These are phyloP conservation scores for Clavariopsis aquatica DNA, from an alignment of 495 filamentous ascomycete species.

Conservation along the genomic window DNA sequence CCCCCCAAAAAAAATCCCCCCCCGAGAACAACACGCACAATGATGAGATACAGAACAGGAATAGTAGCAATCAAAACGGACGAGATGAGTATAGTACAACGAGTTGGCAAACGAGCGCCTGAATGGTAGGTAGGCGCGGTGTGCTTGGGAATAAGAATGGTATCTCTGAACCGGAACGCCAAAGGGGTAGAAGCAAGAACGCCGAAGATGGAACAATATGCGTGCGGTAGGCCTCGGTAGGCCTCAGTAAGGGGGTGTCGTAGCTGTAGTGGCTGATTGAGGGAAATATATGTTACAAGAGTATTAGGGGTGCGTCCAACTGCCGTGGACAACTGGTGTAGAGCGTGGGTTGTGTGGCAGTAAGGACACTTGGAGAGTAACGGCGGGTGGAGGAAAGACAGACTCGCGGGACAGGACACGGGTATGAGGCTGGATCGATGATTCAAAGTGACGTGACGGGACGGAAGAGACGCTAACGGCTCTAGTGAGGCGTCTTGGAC, in stretches of 20 bases:
- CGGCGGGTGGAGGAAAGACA: not conserved
- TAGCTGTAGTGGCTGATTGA: constrained; percentile 27
- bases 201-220: not conserved
- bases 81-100: constrained; percentile 31
- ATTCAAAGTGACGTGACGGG: constrained; percentile 18
- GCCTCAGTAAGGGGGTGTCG: constrained; percentile 16
- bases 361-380: too few relatives aligned
- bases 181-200: not conserved
- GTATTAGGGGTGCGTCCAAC: not conserved
- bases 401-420: not conserved
- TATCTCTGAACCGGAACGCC: constrained; percentile 26
- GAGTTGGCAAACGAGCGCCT: constrained; percentile 29
- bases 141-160: constrained; percentile 4
- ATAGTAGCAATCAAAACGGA: not conserved
- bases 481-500: constrained; percentile 27
- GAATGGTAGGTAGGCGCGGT: constrained; percentile 21
- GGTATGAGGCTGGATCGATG: not conserved
- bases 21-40: too few relatives aligned
- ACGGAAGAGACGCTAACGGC: constrained; percentile 30
- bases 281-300: constrained; percentile 37
- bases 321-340: too few relatives aligned
- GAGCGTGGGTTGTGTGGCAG: too few relatives aligned
- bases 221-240: constrained; percentile 11
- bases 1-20: too few relatives aligned
- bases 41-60: constrained; percentile 3